Conservation (phyloP, 2,329 filamentous ascomycete species). For the Aspergillus viridinutans region DNA sequence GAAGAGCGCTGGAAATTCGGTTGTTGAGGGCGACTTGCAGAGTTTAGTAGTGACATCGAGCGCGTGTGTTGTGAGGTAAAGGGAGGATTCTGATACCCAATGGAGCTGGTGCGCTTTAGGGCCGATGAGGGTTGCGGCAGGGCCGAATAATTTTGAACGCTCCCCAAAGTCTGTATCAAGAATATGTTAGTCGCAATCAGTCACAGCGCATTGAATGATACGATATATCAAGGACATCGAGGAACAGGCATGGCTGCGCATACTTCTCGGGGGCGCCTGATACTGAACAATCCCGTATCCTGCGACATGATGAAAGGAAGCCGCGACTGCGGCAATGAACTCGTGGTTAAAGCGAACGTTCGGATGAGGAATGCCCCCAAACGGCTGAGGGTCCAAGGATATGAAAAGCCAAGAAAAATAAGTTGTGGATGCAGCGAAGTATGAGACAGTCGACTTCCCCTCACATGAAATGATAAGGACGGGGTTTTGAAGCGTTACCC, state of each 20-base stretch:
- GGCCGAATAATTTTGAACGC: constrained; percentile 74
- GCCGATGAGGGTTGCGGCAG: constrained; percentile 90
- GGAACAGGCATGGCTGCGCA: constrained; percentile 26
- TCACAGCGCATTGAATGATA: not conserved
- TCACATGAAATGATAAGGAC: not conserved
- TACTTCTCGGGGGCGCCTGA: constrained; percentile 88
- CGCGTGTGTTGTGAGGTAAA: constrained; percentile 71
- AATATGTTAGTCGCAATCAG: constrained; percentile 14
- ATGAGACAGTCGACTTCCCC: not conserved
- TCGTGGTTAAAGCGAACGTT: not conserved
- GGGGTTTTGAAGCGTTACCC: not conserved
- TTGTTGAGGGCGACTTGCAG: constrained; percentile 76
- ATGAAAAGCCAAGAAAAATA: not conserved
- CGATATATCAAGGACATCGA: not conserved
- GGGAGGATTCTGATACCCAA: constrained; percentile 59
- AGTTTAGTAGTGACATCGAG: constrained; percentile 83
- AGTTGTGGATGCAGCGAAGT: not conserved
- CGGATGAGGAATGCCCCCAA: not conserved
- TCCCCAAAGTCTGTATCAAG: constrained; percentile 65
- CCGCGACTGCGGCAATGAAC: constrained; percentile 24
- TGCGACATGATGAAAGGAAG: constrained; percentile 65
- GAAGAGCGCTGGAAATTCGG: constrained; percentile 84
- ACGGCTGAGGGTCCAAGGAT: not conserved
- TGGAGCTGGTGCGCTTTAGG: constrained; percentile 87
- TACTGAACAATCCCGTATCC: constrained; percentile 83